These are phyloP conservation scores for Cladorrhinum sp. DNA, from an alignment of 2,329 filamentous ascomycete genomes.

Conservation along the genomic window DNA sequence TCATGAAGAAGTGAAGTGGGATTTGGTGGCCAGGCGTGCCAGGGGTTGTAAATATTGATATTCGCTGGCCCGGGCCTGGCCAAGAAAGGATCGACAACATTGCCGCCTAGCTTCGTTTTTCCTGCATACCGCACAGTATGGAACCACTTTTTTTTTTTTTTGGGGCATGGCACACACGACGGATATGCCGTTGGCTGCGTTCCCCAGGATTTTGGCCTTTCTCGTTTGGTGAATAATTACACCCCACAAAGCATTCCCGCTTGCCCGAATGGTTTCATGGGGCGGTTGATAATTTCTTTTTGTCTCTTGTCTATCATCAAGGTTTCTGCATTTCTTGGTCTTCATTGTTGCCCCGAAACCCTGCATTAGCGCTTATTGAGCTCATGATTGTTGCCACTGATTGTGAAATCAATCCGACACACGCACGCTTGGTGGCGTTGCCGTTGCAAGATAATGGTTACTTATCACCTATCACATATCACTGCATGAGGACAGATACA, in stretches of 20 bases:
- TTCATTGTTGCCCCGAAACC: background rate
- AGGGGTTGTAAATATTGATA: background rate
- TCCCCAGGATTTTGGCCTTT: background rate
- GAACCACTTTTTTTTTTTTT: no score
- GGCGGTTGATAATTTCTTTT: no score
- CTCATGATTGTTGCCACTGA: background rate
- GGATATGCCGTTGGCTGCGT: background rate
- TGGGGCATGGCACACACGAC: no score
- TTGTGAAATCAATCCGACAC: background rate
- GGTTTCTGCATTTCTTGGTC: no score
- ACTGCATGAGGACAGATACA: no score
- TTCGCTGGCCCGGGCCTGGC: background rate
- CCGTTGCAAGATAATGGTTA: background rate
- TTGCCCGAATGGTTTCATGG: no score
- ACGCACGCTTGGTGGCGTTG: background rate
- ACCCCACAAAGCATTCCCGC: background rate
- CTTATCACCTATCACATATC: no score
- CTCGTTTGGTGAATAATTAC: background rate
- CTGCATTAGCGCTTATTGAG: background rate
- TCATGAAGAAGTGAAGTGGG: no score
- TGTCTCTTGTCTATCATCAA: no score
- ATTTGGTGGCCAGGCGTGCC: no score
- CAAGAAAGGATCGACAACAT: background rate
- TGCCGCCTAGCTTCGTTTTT: background rate
- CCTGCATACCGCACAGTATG: background rate